Base-by-base conservation (phyloP, 345 rosid species). In the Eucalyptus coolabah region DNA sequence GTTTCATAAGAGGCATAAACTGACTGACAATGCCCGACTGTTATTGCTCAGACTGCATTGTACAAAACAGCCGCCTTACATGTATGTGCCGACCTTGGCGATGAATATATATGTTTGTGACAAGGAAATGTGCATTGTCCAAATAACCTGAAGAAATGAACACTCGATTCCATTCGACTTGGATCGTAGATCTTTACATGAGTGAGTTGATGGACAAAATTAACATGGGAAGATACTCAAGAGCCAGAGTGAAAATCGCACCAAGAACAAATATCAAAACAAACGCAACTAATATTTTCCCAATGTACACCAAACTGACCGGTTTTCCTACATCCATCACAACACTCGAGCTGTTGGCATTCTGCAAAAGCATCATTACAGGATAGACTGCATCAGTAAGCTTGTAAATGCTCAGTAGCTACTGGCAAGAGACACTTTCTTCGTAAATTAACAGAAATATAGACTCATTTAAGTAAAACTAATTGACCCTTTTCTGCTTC, bases 161-260 rank as follows among this genome's bases (percentile, higher is more conserved):
- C 28, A 21, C 28, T 42, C 1, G 14, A 86, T 59, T 86, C 67
- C 88, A 51, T 42, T 53, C 6, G 4, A 56, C 87, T 86, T 30
- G 88, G 16, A 86, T 59, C 2, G 6, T 51, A 21, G 59, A n/a
- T 86, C 65, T 42, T 92, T 91, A 93, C 92, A 93, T 90, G 88
- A 87, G 88, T 15, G 96, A 92, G 91, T 93, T 95, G 59, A 97
- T 77, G 59, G 93, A 91, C 87, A 93, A 88, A 53, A 96, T 90
- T 42, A 96, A 83, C 86, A 49, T 89, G 40, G 98, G 98, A 92
- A 97, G 98, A 90, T 93, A 95, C 90, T 97, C 97, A n/a, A 97
- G 98, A 63, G 95, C 97, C 87, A 96, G 2, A 51, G 96, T 95
- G 86, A 96, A 94, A 88, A 93, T 69, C 21, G 94, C 96, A 87